A percentile compares a stretch with the other conserved stretches of the same genome.
phyloP scores from a whole-genome alignment of 2,329 filamentous ascomycete genomes.

The Penicillium sp. region DNA sequence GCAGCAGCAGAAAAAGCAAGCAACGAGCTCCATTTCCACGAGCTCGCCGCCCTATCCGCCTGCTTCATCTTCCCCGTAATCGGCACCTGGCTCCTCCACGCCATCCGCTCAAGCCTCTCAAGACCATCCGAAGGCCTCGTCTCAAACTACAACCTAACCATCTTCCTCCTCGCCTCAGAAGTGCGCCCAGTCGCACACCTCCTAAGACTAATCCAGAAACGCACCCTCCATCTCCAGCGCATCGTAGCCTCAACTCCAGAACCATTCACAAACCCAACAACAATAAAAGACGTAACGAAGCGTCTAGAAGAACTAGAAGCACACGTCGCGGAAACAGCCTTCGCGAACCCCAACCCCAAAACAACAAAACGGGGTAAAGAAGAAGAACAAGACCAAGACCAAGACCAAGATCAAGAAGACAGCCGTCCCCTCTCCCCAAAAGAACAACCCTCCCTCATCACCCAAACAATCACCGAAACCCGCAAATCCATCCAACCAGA shows the following conservation, averaged over 20 bases:
- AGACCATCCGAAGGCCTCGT: slow-evolving; percentile 80
- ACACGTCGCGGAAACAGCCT: slow-evolving; percentile 45
- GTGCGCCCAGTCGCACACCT: slow-evolving; percentile 77
- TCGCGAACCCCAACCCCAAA: not conserved
- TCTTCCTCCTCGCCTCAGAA: slow-evolving; percentile 85
- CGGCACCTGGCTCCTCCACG: slow-evolving; percentile 79
- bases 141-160: slow-evolving; percentile 86
- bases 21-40: slow-evolving; percentile 67
- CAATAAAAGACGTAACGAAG: slow-evolving; percentile 56
- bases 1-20: slow-evolving; percentile 40
- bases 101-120: slow-evolving; percentile 74
- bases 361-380: not conserved
- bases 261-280: slow-evolving; percentile 22
- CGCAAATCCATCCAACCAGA: slow-evolving; percentile 70
- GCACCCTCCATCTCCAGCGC: slow-evolving; percentile 77
- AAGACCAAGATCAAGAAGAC: too few relatives aligned
- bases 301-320: slow-evolving; percentile 69
- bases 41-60: slow-evolving; percentile 67
- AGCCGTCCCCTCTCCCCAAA: slow-evolving; percentile 10
- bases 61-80: slow-evolving; percentile 76
- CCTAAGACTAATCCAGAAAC: slow-evolving; percentile 71
- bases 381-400: too few relatives aligned
- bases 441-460: slow-evolving; percentile 29
- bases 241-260: slow-evolving; percentile 50
- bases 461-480: slow-evolving; percentile 51